Evolutionary conservation across 2,329 filamentous ascomycete species (phyloP).

Genomic region (Colletotrichum simmondsii): DNA sequence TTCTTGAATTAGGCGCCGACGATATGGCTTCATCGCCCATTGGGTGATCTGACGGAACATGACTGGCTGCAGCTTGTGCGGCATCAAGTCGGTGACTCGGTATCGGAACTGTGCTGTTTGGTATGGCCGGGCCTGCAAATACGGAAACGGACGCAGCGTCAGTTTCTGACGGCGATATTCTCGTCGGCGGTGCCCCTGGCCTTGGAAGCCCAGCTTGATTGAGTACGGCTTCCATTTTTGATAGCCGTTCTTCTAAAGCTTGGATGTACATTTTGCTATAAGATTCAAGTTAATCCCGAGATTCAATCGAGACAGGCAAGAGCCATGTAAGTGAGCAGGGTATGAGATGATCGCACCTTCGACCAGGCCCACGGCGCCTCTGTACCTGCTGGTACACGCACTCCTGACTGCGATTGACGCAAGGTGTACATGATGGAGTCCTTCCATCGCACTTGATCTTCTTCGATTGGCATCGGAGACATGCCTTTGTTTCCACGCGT

Average conservation of each 20-base stretch:
- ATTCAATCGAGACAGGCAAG: neutral
- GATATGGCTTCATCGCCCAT: neutral
- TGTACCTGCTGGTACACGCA: constrained; percentile 30
- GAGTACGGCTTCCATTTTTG: constrained; percentile 32
- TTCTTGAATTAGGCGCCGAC: neutral
- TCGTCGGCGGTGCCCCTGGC: constrained; percentile 19
- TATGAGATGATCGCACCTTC: constrained; percentile 12
- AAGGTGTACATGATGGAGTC: constrained; percentile 27
- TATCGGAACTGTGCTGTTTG: neutral
- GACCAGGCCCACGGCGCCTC: constrained; percentile 29
- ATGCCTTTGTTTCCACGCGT: constrained; percentile 18
- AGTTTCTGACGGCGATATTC: constrained; percentile 26
- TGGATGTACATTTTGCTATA: constrained; percentile 32
- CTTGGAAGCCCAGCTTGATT: constrained; percentile 21
- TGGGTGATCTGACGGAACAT: constrained; percentile 6
- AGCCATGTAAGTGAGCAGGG: neutral
- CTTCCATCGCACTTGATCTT: constrained; percentile 33
- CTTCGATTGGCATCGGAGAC: constrained; percentile 31
- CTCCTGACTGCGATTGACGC: constrained; percentile 17
- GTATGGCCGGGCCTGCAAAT: neutral
- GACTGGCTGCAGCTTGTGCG: neutral
- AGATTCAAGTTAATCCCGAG: neutral
- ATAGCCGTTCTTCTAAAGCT: constrained; percentile 29
- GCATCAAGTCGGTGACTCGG: neutral
- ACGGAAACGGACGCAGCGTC: constrained; percentile 25